Base-by-base conservation (phyloP, 169 alveolate genomes). In the Plasmodium adleri region DNA sequence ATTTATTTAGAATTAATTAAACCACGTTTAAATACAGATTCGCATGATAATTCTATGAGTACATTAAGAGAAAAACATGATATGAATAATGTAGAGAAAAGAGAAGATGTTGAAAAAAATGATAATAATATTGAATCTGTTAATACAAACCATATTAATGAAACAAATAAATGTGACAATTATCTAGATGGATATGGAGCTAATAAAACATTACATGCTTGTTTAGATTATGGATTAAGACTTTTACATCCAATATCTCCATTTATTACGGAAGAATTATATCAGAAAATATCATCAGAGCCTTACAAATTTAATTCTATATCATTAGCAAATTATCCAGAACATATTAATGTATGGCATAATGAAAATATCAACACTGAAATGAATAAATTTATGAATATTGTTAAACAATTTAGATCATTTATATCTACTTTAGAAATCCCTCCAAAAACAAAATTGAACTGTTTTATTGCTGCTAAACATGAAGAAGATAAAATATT, bases 241-340 rank as follows among this genome's bases (percentile, higher is more conserved):
- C 96, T 99, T 52, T 92, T 99, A 15, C 99, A 99, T 92, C 99
- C 99, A 20, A 95, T 98, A 90, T 96, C 98, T 96, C 99, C 99
- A 17, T 99, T 96, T 91, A 93, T 99, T 67, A 97, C 99, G 1
- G 99, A 99, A 95, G 99, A 98, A 88, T 96, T 98, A 64, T 99
- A 96, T 91, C 99, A 98, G 68, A 96, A 97, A 85, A 92, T 98
- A 26, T 98, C 99, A 12, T 94, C 80, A 22, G 76, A 87, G 22
- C 60, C 73, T 13, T 66, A 91, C 50, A 72, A 88, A 39, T 72
- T 67, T 67, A 93, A 72, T 26, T 94, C 96, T 54, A 94, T 91
- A 39, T 68, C 92, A 62, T 62, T 90, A 50, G 87, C 94, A n/a
- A 71, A 67, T 45, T 96, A 72, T 92, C 96, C 95, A 60, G 88